Evolutionary conservation across 2,329 filamentous ascomycete species (phyloP).

Genomic region (Stachybotrys echinatus): DNA sequence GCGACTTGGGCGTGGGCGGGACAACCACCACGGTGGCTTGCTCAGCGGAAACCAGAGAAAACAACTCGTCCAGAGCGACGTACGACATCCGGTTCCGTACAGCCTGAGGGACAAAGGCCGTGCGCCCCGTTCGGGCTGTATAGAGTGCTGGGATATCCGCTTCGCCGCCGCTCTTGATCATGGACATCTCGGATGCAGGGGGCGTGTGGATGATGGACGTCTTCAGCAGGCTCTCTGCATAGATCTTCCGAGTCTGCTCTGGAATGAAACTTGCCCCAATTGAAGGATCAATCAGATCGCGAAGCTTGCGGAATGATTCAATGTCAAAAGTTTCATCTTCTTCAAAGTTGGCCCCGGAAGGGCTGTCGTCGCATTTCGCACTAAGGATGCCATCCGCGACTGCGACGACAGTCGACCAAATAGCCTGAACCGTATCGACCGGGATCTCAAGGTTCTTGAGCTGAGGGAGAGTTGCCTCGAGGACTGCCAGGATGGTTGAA

Average conservation of each 20-base stretch:
- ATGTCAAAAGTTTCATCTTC: slow-evolving; percentile 82
- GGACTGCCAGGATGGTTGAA: slow-evolving; percentile 60
- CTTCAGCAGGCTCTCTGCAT: slow-evolving; percentile 71
- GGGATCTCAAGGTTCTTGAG: slow-evolving; percentile 44
- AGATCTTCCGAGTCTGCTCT: slow-evolving; percentile 62
- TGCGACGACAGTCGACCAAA: slow-evolving; percentile 67
- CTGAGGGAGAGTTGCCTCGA: slow-evolving; percentile 60
- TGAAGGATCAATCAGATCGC: slow-evolving; percentile 66
- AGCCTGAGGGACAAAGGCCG: slow-evolving; percentile 60
- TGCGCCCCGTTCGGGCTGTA: slow-evolving; percentile 63
- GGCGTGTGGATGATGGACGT: slow-evolving; percentile 75
- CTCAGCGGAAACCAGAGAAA: slow-evolving; percentile 54
- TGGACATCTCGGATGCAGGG: slow-evolving; percentile 46
- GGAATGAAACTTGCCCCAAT: slow-evolving; percentile 63
- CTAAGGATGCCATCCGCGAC: slow-evolving; percentile 65
- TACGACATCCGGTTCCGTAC: slow-evolving; percentile 70
- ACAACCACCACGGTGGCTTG: slow-evolving; percentile 30
- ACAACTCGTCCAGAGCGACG: slow-evolving; percentile 74
- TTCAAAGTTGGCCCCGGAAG: slow-evolving; percentile 42
- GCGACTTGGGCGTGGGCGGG: slow-evolving; percentile 38
- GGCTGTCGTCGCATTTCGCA: slow-evolving; percentile 51
- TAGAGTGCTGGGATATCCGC: slow-evolving; percentile 56
- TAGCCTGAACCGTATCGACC: slow-evolving; percentile 41
- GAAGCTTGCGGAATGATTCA: slow-evolving; percentile 61
- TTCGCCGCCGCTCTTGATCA: slow-evolving; percentile 39